Conservation (phyloP, 1,139 yeast genomes). For the Suhomyces chickasaworum region DNA sequence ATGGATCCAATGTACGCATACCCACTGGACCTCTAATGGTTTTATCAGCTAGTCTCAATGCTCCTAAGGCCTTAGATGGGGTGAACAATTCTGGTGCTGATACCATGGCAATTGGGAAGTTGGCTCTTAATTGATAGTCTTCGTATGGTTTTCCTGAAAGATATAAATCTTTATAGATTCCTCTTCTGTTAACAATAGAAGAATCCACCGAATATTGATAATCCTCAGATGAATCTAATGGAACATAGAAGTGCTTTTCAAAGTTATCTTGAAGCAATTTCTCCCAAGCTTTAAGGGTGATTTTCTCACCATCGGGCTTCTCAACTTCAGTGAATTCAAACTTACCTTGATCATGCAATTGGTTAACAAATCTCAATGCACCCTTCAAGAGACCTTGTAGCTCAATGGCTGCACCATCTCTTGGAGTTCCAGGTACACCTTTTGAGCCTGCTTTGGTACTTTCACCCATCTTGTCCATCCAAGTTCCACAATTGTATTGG, state of each 20-base stretch:
- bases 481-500: constrained; percentile 92
- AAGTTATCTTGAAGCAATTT: constrained; percentile 66
- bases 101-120: constrained; percentile 87
- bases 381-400: constrained; percentile 87
- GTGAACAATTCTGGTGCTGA: constrained; percentile 92
- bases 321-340: constrained; percentile 61
- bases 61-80: constrained; percentile 57
- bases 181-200: constrained; percentile 77
- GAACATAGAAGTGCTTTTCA: constrained; percentile 78
- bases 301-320: constrained; percentile 55
- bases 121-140: constrained; percentile 91
- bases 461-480: constrained; percentile 99
- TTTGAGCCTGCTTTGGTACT: constrained; percentile 77
- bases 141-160: constrained; percentile 83
- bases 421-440: constrained; percentile 95
- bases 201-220: constrained; percentile 60
- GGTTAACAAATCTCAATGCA: constrained; percentile 74
- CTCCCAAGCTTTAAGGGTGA: constrained; percentile 71
- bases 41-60: constrained; percentile 71
- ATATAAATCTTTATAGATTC: constrained; percentile 88
- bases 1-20: constrained; percentile 88
- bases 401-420: constrained; percentile 97
- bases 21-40: constrained; percentile 87
- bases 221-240: constrained; percentile 58
- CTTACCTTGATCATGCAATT: constrained; percentile 52